Conservation (phyloP, 768 basidiomycete genomes). For the Trametes meyenii region DNA sequence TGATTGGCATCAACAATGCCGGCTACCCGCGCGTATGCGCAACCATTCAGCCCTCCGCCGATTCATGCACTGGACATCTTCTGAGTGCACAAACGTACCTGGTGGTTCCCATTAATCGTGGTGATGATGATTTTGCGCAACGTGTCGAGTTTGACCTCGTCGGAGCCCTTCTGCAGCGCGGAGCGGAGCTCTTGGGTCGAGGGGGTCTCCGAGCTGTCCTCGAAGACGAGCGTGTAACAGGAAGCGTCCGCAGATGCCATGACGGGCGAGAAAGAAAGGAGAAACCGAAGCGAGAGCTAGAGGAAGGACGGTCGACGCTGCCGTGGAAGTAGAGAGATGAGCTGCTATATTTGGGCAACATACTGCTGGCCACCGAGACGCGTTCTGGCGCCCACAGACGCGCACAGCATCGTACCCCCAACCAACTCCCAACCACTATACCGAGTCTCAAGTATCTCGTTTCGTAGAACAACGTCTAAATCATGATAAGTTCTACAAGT, state of each 20-base stretch:
- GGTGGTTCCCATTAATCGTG: conserved; percentile 92
- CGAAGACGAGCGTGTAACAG: conserved; percentile 81
- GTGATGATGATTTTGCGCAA: conserved; percentile 92
- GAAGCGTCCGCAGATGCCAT: conserved; percentile 55
- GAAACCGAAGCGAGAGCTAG: neutral
- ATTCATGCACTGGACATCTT: too few species aligned
- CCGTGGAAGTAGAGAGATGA: conserved; percentile 24
- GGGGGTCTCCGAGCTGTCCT: conserved; percentile 72
- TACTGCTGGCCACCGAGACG: conserved; percentile 16
- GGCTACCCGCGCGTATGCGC: conserved; percentile 54
- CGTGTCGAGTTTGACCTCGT: conserved; percentile 96
- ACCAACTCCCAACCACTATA: too few species aligned
- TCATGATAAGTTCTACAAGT: neutral
- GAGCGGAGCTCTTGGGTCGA: conserved; percentile 82
- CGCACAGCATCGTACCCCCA: neutral
- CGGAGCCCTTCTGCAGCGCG: conserved; percentile 90
- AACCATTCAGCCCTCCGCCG: neutral
- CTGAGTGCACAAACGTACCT: conserved; percentile 52
- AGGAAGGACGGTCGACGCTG: conserved; percentile 12
- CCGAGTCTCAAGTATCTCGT: too few species aligned
- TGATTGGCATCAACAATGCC: conserved; percentile 94
- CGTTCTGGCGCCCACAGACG: conserved; percentile 4
- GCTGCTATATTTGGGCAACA: conserved; percentile 23
- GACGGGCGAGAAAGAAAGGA: conserved; percentile 16
- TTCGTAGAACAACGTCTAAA: too few species aligned